Evolutionary conservation across 352 stramenopile species (phyloP), one percentile per base, ranked within the genome.

Genomic region (Globisporangium irregulare): DNA sequence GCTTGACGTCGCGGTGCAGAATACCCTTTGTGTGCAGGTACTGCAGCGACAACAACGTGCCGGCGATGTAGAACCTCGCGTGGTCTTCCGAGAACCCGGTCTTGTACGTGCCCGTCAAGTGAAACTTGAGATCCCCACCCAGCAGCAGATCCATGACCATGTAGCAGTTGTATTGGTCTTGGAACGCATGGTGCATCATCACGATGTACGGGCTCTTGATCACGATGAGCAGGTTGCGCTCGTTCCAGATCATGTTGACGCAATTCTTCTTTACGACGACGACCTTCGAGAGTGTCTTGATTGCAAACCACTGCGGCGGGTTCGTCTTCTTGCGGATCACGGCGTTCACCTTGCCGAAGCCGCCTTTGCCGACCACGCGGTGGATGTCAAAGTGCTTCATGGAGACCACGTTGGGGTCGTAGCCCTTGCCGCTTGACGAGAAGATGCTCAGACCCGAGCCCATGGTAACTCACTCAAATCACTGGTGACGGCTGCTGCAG

Each of bases 1-100:
- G 87, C 59, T 96, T 95, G 38, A 96, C 73, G 50, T 96, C 89
- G 8, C 87, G 84, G 67, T 95, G 87, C 24, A 96, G 67, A 60
- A 96, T 86, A 29, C 73, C 68, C 24, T 86, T 73, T 4, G 64
- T 61, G 61, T 95, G 87, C 38, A 96, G 67, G 66, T 91, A 88
- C 61, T 87, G 74, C 34, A 94, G 79, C 48, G 82, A 88, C 7
- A 87, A 70, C 24, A 90, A 64, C 10, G 87, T 64, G 4, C 84
- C 84, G 1, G 82, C 86, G 0, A 84, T 68, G 62, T 92, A 93
- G 55, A 92, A 95, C 36, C 71, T 74, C 22, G 71, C 74, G 43
- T 86, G 69, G 4, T 59, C 9, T 53, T 92, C 86, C 0, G 54
- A 41, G 53, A 97, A 95, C 22, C 88, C 86, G 24, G 67, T 64